Conservation (phyloP, 2,329 filamentous ascomycete genomes). For the Aureobasidium sp. region DNA sequence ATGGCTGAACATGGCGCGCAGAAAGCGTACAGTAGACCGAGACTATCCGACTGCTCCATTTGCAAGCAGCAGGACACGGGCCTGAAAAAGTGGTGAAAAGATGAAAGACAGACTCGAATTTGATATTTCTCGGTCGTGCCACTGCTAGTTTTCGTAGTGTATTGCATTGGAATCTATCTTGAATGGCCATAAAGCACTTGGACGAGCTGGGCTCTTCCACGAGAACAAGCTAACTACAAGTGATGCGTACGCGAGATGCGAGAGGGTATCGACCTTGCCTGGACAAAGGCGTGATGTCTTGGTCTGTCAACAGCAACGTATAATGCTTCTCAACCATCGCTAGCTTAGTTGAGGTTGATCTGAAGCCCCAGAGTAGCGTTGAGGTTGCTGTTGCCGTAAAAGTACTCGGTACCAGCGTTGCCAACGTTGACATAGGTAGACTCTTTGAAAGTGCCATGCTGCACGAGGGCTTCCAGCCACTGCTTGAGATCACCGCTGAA, state of each 20-base stretch:
- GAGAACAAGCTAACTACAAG: too few species aligned
- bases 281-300: not conserved
- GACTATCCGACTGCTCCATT: too few species aligned
- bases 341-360: not conserved
- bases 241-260: too few species aligned
- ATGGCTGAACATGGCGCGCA: too few species aligned
- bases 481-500: constrained; percentile 35
- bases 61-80: not conserved
- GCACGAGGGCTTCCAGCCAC: constrained; percentile 32
- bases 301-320: not conserved
- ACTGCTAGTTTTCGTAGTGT: too few species aligned
- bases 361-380: constrained; percentile 9
- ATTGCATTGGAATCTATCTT: too few species aligned
- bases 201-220: too few species aligned
- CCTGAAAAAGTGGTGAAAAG: not conserved
- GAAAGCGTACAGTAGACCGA: too few species aligned
- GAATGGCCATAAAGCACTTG: too few species aligned
- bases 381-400: constrained; percentile 8
- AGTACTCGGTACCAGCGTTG: constrained; percentile 27
- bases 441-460: constrained; percentile 29
- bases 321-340: not conserved
- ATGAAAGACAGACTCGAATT: not conserved
- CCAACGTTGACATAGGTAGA: constrained; percentile 36
- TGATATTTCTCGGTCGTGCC: too few species aligned
- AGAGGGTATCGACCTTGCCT: too few species aligned